Evolutionary conservation across 2,329 filamentous ascomycete genomes (phyloP), one percentile per base, ranked within the genome.

Genomic region (Xylaria sp.): DNA sequence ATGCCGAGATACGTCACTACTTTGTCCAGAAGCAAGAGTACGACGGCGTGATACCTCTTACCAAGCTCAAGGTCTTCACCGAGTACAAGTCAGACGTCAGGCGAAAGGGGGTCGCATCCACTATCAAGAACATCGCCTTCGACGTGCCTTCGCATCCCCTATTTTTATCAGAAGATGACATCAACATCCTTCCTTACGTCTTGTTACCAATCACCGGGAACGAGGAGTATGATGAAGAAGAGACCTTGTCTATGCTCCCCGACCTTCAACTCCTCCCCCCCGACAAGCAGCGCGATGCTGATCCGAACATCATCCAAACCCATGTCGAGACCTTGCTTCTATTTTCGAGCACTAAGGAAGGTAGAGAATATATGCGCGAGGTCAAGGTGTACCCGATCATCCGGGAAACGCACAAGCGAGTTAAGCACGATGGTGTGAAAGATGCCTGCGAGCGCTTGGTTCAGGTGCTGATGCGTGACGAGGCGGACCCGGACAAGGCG

Each of bases 111-210:
- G 92, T 97, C n/a, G 93, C 93, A 7, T 92, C 88, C 56, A 94
- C 91, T 8, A 91, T 99, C 70, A 97, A 97, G 73, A 99, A 99
- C 69, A 85, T 90, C 24, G 86, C 91, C 6, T 97, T 99, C 69
- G 89, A 95, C 65, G 74, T 93, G 5, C 74, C 83, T 2, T 82
- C 88, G 0, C 93, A 97, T 66, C 77, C 83, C 0, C 75, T 80
- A 1, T 86, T 96, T 48, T 74, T 97, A 42, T 80, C 83, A 0
- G 85, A 89, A 47, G 83, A 87, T 17, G 86, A 86, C 38, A 86
- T 92, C 45, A 88, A 96, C 64, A 81, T 97, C 16, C 76, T 97
- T 4, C 92, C 93, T 0, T 97, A 97, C 71, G 78, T 97, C 16
- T 76, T 99, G 8, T 80, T 97, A 6, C 93, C 94, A 0, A 86